Conservation (phyloP, 1,139 yeast species). For the Scheffersomyces segobiensis region DNA sequence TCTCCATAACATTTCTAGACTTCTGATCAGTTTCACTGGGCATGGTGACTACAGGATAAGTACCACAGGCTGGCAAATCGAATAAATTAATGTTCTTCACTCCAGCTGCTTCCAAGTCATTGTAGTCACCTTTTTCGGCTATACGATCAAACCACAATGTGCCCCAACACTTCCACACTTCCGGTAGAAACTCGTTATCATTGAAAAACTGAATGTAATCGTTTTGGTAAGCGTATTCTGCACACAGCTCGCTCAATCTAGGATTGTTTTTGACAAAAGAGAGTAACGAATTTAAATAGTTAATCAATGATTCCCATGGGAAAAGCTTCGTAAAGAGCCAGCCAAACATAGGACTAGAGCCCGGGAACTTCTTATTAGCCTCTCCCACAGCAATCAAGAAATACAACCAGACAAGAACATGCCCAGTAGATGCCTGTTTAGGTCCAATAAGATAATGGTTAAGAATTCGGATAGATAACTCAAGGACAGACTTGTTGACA, state of each 20-base stretch:
- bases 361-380: constrained; percentile 50
- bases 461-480: constrained; percentile 64
- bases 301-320: constrained; percentile 68
- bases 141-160: constrained; percentile 74
- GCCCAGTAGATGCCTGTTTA: constrained; percentile 66
- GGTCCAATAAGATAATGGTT: constrained; percentile 71
- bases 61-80: constrained; percentile 69
- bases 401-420: constrained; percentile 70
- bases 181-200: constrained; percentile 63
- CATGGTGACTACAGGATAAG: constrained; percentile 33
- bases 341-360: constrained; percentile 49
- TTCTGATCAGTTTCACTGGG: constrained; percentile 14
- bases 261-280: constrained; percentile 30
- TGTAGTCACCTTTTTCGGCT: constrained; percentile 50
- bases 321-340: constrained; percentile 55
- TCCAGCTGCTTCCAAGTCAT: constrained; percentile 56
- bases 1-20: constrained; percentile 29
- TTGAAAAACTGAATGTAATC: constrained; percentile 44
- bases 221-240: constrained; percentile 33
- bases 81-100: constrained; percentile 54
- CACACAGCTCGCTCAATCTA: constrained; percentile 21
- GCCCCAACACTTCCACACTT: constrained; percentile 86
- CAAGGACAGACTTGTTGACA: constrained; percentile 64
- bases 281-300: constrained; percentile 57
- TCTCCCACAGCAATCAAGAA: constrained; percentile 64